These are phyloP conservation scores for Sporothrix protearum DNA, from an alignment of 2,329 filamentous ascomycete species.

Conservation along the genomic window DNA sequence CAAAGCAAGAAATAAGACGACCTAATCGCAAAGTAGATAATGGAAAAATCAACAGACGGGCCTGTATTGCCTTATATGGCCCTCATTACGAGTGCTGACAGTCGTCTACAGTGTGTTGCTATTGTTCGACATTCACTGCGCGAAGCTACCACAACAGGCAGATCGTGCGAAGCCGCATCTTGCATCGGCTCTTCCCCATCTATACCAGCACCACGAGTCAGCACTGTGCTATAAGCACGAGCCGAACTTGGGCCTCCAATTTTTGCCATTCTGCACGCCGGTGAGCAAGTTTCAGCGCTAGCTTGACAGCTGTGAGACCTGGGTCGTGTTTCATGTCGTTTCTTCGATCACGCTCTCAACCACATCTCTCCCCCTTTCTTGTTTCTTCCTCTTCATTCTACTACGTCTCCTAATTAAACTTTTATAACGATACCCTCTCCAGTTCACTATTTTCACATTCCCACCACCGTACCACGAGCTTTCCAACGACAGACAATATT, in stretches of 20 bases:
- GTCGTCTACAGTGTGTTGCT: background rate
- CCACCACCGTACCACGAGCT: background rate
- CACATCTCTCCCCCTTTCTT: background rate
- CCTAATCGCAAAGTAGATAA: background rate
- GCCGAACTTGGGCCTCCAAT: background rate
- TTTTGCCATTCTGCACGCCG: background rate
- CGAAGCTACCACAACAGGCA: constrained; percentile 9
- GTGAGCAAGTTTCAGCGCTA: background rate
- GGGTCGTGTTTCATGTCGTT: background rate
- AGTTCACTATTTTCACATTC: background rate
- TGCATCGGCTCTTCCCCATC: constrained; percentile 4
- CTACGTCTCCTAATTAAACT: background rate
- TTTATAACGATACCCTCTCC: background rate
- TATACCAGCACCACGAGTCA: background rate
- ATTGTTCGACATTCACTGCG: constrained; percentile 10
- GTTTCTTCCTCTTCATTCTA: background rate
- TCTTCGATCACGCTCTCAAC: background rate
- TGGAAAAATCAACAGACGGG: background rate
- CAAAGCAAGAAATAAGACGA: background rate
- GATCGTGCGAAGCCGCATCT: constrained; percentile 20
- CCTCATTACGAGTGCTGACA: background rate
- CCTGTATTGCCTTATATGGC: background rate
- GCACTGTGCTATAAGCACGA: background rate
- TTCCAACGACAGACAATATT: background rate
- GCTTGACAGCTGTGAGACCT: background rate